Evolutionary conservation across 768 basidiomycete genomes (phyloP), one percentile per base, ranked within the genome.

Genomic region (Lactarius hengduanensis): DNA sequence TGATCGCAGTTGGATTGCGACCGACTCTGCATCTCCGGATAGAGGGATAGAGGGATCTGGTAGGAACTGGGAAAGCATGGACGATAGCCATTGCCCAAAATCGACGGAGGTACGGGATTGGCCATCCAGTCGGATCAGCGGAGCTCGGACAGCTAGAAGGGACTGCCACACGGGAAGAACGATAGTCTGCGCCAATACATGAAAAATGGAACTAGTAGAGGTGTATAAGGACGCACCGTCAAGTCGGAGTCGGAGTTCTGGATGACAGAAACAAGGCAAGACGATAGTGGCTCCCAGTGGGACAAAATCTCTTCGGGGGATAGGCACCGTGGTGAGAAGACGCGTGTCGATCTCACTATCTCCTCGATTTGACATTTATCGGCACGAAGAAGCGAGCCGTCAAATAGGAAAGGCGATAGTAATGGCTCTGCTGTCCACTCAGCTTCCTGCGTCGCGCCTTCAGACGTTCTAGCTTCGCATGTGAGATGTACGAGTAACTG

Each of bases 321-420:
- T 32, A 67, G 58, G 63, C 54, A 38, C 28, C 62, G 50, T 1
- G 66, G 66, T 5, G 62, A 63, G 58, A 63, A 56, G 16, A 50
- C 20, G 5, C 32, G 3, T 34, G 41, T 32, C n/a, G 58, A 30
- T 3, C 41, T 10, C 38, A 40, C 41, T 16, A 63, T 55, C 54
- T 59, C 62, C 6, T 67, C 58, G 16, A 63, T 20, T 57, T 47
- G 61, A 34, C 30, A 15, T 32, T 56, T 56, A 47, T 67, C 66
- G 4, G 66, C 66, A 41, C 16, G 41, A 28, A 67, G 66, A 11
- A 67, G 66, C 10, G 58, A 67, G 2, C 62, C 62, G 20, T 67
- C 66, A 28, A 67, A 55, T 32, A 67, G 53, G 34, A 59, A 63
- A 38, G 1, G 43, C 34, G 62, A 59, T 38, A 63, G 20, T 8